Base-by-base conservation (phyloP, 768 basidiomycete genomes). In the Rhodosporidiobolus odoratus region DNA sequence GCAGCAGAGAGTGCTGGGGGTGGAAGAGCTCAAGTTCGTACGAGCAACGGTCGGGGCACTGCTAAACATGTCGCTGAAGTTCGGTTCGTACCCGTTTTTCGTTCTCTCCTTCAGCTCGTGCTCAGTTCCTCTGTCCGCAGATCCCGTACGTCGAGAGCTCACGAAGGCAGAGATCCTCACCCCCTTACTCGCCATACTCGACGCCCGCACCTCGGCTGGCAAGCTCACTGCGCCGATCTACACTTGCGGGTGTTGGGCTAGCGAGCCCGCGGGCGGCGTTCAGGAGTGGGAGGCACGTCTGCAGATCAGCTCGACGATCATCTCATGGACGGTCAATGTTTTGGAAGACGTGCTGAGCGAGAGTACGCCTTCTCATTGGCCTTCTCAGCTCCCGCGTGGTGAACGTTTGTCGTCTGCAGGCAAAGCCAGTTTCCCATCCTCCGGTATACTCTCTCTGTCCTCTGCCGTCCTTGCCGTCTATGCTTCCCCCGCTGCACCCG, bases 61-160 rank as follows among this genome's bases (percentile, higher is more conserved):
- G 3, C 35, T 72, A 12, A 75, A 75, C 43, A 58, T 69, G 23
- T 72, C 70, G 8, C 65, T 75, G 40, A 67, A 72, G 37, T 72
- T 62, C 54, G 65, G 74, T 75, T 4, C 34, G 74, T 32, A n/a
- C 13, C 19, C n/a, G n/a, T n/a, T 30, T 69, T 27, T 35, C 35
- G 0, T 32, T 23, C 1, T 17, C 27, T 32, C 32, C 19, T 40
- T 4, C 27, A 30, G 52, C 52, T 27, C 5, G 27, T 53, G 2
- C 6, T 5, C 38, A 9, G 2, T 23, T 30, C 5, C 6, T 16
- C 41, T 0, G 1, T 30, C 17, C 27, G 34, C 62, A 75, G 74
- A 71, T 43, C 74, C 74, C 1, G 60, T 72, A 19, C 74, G 67
- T 6, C 57, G 54, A 8, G 60, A 66, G n/a, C 45, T 72, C 21